Percentiles rank a stretch among this genome's conserved stretches.
Conservation (phyloP, 768 basidiomycete species). For the Lactifluus subvellereus region DNA sequence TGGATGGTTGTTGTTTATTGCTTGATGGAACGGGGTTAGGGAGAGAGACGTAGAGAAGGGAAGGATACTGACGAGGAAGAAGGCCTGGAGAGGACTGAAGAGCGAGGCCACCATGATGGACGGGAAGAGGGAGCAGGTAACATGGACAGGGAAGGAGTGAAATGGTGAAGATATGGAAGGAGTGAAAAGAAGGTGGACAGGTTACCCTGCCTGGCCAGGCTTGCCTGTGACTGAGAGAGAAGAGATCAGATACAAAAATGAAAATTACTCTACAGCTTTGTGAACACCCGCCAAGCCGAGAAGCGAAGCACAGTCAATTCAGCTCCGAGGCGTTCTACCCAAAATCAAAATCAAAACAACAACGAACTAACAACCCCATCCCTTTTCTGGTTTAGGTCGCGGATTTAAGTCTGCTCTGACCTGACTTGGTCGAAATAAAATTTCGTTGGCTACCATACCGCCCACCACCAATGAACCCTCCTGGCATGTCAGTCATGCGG, state of each 20-base stretch:
- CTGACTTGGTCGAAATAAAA: too few species aligned
- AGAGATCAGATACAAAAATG: background rate
- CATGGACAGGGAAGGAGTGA: slow-evolving; percentile 19
- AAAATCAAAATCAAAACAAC: background rate
- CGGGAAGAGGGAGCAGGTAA: slow-evolving; percentile 22
- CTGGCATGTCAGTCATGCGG: too few species aligned
- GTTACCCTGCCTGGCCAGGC: background rate
- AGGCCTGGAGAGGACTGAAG: slow-evolving; percentile 29
- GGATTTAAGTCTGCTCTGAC: too few species aligned
- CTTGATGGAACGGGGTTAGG: background rate
- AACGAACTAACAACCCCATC: too few species aligned
- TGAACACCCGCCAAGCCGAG: too few species aligned
- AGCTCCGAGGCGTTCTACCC: background rate
- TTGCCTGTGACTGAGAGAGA: background rate
- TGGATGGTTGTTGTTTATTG: slow-evolving; percentile 5
- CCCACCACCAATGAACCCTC: too few species aligned
- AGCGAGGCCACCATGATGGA: slow-evolving; percentile 34
- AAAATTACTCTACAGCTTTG: background rate
- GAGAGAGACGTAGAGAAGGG: background rate
- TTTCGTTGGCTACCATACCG: too few species aligned
- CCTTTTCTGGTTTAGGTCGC: background rate
- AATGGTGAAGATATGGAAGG: slow-evolving; percentile 17
- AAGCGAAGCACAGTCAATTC: too few species aligned
- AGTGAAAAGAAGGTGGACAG: slow-evolving; percentile 1
- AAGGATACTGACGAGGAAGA: slow-evolving; percentile 20